Base-by-base conservation (phyloP, 345 rosid genomes). In the Dimocarpus longan region DNA sequence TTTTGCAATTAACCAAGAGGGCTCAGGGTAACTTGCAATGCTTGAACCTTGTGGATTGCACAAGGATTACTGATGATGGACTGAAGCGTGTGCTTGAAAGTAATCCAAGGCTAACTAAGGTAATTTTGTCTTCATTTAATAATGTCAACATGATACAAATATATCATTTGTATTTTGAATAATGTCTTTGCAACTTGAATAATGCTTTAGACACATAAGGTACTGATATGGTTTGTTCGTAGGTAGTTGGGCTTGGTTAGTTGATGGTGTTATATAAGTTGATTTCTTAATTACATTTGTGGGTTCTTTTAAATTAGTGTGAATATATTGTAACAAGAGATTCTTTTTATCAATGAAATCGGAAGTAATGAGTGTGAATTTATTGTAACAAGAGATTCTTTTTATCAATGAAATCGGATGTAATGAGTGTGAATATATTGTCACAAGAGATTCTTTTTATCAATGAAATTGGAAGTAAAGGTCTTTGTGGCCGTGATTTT, bases 21-120 rank as follows among this genome's bases (percentile, higher is more conserved):
- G 96, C 98, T 77, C 93, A 88, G 82, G 96, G 97, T n/a, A 88
- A 82, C 73, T 80, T 95, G 86, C 90, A 83, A 76, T 89, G 92
- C 86, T 84, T 95, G 87, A 93, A 90, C 88, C 88, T 95, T 76
- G 89, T 93, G 39, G 93, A 89, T 68, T 93, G 99, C 81, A 68
- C 89, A 16, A 87, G 84, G 91, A 86, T 95, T 77, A 92, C 96
- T 65, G 95, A 92, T 82, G 90, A 86, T 70, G 92, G 89, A 69
- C 84, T 95, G 80, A 88, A 79, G 76, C 79, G 71, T 9, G 95
- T 91, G 62, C 87, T 95, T 73, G 86, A 87, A 73, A 87, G 74
- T 44, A 93, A 93, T 84, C 92, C 91, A 6, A 89, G 84, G 85
- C 77, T 95, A 56, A 82, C 84, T 70, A 92, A 89, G 97, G 99